A percentile compares a stretch with the other conserved stretches of the same genome.
phyloP scores from a whole-genome alignment of 1,139 yeast genomes.

The Protomyces macrosporus region DNA sequence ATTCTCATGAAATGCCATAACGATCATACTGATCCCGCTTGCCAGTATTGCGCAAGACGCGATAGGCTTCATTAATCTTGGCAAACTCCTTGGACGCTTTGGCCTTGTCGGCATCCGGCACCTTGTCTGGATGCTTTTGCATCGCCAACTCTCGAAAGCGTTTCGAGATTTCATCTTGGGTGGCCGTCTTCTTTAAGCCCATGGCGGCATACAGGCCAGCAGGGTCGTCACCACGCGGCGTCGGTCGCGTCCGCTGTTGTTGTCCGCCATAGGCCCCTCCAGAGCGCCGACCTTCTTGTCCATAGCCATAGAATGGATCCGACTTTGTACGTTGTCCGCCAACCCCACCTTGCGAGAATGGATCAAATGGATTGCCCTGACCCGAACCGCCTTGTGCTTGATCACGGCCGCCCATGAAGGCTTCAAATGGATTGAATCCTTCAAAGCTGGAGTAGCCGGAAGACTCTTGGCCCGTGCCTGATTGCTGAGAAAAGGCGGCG shows the following conservation, averaged over 20 bases:
- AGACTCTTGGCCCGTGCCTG: not conserved
- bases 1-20: constrained; percentile 9
- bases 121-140: constrained; percentile 73
- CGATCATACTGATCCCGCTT: constrained; percentile 19
- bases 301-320: constrained; percentile 21
- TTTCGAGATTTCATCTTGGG: constrained; percentile 57
- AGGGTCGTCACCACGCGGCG: not conserved
- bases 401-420: constrained; percentile 12
- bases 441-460: constrained; percentile 14
- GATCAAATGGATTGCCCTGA: constrained; percentile 4
- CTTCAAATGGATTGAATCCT: constrained; percentile 21
- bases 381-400: not conserved
- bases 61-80: constrained; percentile 67
- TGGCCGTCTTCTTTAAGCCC: constrained; percentile 60
- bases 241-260: not conserved
- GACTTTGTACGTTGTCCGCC: constrained; percentile 7
- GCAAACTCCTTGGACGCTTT: constrained; percentile 53
- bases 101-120: constrained; percentile 43
- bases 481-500: not conserved
- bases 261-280: not conserved
- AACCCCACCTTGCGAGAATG: constrained; percentile 9
- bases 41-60: constrained; percentile 44
- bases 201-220: constrained; percentile 62
- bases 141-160: constrained; percentile 69
- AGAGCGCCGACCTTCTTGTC: constrained; percentile 4